phyloP scores from a whole-genome alignment of 31 red algal genomes.

The Porphyra umbilicalis region DNA sequence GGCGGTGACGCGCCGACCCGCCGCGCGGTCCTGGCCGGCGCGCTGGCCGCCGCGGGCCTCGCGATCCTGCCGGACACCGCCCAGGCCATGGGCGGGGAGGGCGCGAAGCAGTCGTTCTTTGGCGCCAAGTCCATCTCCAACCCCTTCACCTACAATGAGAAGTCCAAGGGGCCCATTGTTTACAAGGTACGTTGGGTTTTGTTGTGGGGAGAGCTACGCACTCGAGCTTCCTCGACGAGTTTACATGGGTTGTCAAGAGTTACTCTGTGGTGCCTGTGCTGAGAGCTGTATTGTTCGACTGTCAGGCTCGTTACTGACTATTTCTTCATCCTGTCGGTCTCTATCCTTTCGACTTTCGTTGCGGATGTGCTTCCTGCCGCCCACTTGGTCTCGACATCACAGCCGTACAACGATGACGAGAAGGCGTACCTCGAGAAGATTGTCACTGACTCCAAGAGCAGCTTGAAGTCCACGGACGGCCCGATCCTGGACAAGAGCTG shows the following conservation, averaged over 20 bases:
- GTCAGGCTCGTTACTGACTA: no score
- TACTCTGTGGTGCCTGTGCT: no score
- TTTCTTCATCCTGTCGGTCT: no score
- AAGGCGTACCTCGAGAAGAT: conserved; percentile 44
- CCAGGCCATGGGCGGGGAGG: conserved; percentile 49
- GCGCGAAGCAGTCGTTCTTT: conserved; percentile 82
- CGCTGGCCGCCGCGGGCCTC: conserved; percentile 14
- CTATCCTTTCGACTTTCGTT: no score
- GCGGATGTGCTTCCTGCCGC: no score
- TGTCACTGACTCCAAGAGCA: conserved; percentile 37
- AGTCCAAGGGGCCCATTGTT: conserved; percentile 32
- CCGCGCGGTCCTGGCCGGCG: conserved; percentile 3
- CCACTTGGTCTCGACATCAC: not conserved
- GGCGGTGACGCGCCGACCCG: not conserved
- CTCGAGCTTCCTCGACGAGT: no score
- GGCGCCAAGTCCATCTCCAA: conserved; percentile 57
- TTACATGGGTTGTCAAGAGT: no score
- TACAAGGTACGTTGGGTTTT: conserved; percentile 18
- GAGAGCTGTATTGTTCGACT: no score
- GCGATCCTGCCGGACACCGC: conserved; percentile 30
- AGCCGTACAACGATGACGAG: conserved; percentile 44
- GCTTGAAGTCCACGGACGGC: conserved; percentile 20
- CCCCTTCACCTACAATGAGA: conserved; percentile 65
- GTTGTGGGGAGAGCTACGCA: not conserved
- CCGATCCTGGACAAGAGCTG: conserved; percentile 73